phyloP scores from a whole-genome alignment of 371 early-diverging fungal genomes.

The Phascolomyces articulosus region DNA sequence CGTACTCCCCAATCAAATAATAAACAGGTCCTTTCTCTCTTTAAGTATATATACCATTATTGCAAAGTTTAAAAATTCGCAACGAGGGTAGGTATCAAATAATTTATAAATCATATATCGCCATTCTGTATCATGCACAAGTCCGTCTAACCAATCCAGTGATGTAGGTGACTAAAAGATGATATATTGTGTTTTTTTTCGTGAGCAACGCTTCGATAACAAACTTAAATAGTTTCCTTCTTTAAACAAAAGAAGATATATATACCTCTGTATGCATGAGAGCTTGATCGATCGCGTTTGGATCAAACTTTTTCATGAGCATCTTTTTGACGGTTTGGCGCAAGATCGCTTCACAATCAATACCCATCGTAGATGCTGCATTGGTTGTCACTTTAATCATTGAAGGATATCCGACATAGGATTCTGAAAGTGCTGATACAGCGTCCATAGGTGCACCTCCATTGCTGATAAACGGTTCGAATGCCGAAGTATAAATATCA shows the following conservation, averaged over 20 bases:
- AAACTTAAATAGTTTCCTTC: background rate
- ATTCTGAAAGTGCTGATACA: constrained; percentile 58
- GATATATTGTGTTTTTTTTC: constrained; percentile 57
- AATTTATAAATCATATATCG: constrained; percentile 67
- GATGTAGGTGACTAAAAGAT: background rate
- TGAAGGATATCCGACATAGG: constrained; percentile 70
- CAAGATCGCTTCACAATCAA: constrained; percentile 49
- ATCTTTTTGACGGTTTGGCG: constrained; percentile 55
- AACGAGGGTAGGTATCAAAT: constrained; percentile 61
- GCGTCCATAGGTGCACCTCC: constrained; percentile 72
- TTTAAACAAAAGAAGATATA: background rate
- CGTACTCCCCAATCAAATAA: too few species aligned
- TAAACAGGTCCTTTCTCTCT: background rate
- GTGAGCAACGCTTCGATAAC: background rate
- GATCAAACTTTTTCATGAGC: constrained; percentile 63
- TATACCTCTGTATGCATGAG: constrained; percentile 47
- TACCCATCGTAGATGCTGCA: constrained; percentile 46
- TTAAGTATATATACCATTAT: constrained; percentile 52
- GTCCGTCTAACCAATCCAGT: constrained; percentile 52
- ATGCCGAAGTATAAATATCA: constrained; percentile 45
- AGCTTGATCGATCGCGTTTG: constrained; percentile 54
- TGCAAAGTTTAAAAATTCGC: constrained; percentile 60
- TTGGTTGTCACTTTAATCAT: constrained; percentile 65
- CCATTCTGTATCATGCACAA: constrained; percentile 64
- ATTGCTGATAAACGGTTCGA: constrained; percentile 51